Conservation (phyloP, 495 filamentous ascomycete genomes). For the Trichoderma gamsii region DNA sequence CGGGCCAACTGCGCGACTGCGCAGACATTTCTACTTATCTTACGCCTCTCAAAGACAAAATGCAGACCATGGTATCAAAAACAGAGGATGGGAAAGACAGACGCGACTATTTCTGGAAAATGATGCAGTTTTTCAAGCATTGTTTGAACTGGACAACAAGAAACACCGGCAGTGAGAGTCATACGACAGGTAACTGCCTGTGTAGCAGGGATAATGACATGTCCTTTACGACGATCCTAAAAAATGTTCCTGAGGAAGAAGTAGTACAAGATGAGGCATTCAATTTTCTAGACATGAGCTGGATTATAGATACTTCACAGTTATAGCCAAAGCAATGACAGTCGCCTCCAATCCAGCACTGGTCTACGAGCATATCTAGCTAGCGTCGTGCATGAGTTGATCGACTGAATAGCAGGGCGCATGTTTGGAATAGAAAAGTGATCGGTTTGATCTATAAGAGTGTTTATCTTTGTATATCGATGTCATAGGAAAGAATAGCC, state of each 20-base stretch:
- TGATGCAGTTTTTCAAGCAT: neutral
- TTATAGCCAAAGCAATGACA: neutral
- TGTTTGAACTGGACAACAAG: neutral
- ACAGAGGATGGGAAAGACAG: neutral
- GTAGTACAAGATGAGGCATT: neutral
- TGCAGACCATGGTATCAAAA: neutral
- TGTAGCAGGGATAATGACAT: neutral
- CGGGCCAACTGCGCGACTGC: neutral
- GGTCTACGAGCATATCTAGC: too few relatives aligned
- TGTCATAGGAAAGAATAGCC: too few relatives aligned
- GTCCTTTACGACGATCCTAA: neutral
- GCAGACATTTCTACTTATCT: neutral
- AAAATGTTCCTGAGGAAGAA: neutral
- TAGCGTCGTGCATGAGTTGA: too few relatives aligned
- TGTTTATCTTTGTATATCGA: too few relatives aligned
- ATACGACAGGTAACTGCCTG: neutral
- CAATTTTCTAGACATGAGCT: neutral
- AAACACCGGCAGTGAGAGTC: neutral
- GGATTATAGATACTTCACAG: neutral
- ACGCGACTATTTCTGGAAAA: neutral
- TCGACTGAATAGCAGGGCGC: too few relatives aligned
- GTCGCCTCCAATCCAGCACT: too few relatives aligned
- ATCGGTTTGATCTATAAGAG: too few relatives aligned
- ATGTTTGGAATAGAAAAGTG: too few relatives aligned
- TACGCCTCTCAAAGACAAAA: neutral